phyloP scores from a whole-genome alignment of 305 asterid genomes.

The Fraxinus latifolia region DNA sequence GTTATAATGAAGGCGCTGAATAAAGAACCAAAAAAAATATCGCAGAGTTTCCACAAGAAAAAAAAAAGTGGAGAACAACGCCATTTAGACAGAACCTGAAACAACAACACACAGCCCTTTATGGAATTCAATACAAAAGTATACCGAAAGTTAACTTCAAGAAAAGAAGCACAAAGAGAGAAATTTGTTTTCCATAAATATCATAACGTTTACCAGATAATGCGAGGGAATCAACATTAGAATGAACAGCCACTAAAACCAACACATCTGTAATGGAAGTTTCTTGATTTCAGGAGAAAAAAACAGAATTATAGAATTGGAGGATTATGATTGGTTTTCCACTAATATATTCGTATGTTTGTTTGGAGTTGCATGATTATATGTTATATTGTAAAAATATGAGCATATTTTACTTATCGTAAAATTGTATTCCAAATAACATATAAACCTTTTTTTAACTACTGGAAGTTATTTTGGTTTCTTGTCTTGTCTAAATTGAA shows the following conservation, averaged over 20 bases:
- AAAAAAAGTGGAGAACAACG: constrained; percentile 6
- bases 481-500: constrained; percentile 14
- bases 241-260: constrained; percentile 15
- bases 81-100: constrained; percentile 11
- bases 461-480: neutral
- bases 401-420: neutral
- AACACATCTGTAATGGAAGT: constrained; percentile 8
- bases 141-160: constrained; percentile 13
- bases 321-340: neutral
- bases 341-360: neutral
- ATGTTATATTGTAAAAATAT: constrained; percentile 10
- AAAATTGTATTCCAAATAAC: constrained; percentile 8
- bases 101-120: constrained; percentile 5
- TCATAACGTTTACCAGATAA: constrained; percentile 19
- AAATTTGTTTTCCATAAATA: neutral
- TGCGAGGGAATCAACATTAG: constrained; percentile 12
- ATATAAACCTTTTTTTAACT: constrained; percentile 11
- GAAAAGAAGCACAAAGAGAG: constrained; percentile 6
- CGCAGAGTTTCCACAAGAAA: constrained; percentile 19
- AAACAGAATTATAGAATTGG: neutral
- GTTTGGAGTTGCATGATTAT: constrained; percentile 16
- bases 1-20: constrained; percentile 6
- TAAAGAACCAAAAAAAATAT: constrained; percentile 8
- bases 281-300: neutral
- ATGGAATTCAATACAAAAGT: constrained; percentile 1